Evolutionary conservation across 2,329 filamentous ascomycete species (phyloP).

Genomic region (Xylaria sp.): DNA sequence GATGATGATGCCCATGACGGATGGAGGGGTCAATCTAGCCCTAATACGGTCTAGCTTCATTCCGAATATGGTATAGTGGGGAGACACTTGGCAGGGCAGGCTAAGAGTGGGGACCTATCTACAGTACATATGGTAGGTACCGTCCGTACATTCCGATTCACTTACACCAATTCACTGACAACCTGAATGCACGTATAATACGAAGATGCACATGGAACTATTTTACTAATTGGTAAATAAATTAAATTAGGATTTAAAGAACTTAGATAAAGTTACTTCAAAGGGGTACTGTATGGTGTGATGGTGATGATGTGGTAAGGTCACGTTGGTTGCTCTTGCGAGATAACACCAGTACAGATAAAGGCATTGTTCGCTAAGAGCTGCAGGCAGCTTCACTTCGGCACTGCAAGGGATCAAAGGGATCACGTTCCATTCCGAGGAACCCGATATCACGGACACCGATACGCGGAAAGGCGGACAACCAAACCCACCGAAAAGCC

Average conservation of each 20-base stretch:
- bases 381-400: not conserved
- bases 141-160: not conserved
- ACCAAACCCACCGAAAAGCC: not conserved
- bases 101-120: not conserved
- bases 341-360: too few relatives aligned
- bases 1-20: not conserved
- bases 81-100: not conserved
- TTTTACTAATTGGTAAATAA: too few relatives aligned
- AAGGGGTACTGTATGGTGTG: too few relatives aligned
- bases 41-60: not conserved
- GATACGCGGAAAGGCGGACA: constrained; percentile 5
- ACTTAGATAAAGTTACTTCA: too few relatives aligned
- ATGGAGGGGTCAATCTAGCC: not conserved
- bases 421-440: not conserved
- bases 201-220: too few relatives aligned
- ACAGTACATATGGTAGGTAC: not conserved
- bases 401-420: not conserved
- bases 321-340: too few relatives aligned
- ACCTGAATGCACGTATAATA: too few relatives aligned
- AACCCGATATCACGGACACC: constrained; percentile 5
- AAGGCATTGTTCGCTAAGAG: too few relatives aligned
- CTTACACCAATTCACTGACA: not conserved
- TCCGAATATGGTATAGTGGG: too few relatives aligned
- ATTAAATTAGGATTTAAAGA: too few relatives aligned
- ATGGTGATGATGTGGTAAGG: too few relatives aligned